phyloP scores from a whole-genome alignment of 441 rosid genomes.

The Gossypium schwendimanii region DNA sequence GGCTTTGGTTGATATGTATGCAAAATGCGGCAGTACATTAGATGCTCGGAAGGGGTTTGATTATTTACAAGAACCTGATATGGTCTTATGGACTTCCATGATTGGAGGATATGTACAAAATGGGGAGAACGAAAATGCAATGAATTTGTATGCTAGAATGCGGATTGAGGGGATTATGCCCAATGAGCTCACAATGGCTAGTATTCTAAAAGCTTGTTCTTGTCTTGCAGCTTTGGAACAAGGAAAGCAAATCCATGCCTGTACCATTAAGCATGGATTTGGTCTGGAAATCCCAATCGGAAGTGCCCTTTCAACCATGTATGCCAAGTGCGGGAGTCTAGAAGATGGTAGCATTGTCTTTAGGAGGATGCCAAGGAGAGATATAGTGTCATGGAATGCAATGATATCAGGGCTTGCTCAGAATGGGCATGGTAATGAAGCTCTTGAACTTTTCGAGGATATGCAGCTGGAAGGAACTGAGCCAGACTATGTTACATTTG shows the following conservation, averaged over 20 bases:
- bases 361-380: constrained; percentile 55
- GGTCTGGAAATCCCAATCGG: constrained; percentile 51
- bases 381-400: constrained; percentile 72
- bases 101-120: constrained; percentile 78
- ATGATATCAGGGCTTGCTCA: constrained; percentile 84
- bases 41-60: constrained; percentile 68
- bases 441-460: constrained; percentile 65
- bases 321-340: constrained; percentile 72
- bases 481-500: constrained; percentile 67
- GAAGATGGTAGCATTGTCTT: constrained; percentile 61
- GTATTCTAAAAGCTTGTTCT: constrained; percentile 72
- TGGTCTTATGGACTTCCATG: constrained; percentile 76
- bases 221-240: constrained; percentile 71
- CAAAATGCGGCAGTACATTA: constrained; percentile 50
- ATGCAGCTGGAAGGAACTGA: constrained; percentile 51
- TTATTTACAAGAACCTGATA: constrained; percentile 52
- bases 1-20: constrained; percentile 86
- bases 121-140: constrained; percentile 67
- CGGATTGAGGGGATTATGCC: constrained; percentile 47
- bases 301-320: constrained; percentile 75
- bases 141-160: constrained; percentile 55
- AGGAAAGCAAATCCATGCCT: constrained; percentile 74
- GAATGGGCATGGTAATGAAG: constrained; percentile 62
- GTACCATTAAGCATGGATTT: constrained; percentile 54
- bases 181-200: constrained; percentile 77